phyloP scores from a whole-genome alignment of 345 rosid species.

The Excoecaria agallocha region DNA sequence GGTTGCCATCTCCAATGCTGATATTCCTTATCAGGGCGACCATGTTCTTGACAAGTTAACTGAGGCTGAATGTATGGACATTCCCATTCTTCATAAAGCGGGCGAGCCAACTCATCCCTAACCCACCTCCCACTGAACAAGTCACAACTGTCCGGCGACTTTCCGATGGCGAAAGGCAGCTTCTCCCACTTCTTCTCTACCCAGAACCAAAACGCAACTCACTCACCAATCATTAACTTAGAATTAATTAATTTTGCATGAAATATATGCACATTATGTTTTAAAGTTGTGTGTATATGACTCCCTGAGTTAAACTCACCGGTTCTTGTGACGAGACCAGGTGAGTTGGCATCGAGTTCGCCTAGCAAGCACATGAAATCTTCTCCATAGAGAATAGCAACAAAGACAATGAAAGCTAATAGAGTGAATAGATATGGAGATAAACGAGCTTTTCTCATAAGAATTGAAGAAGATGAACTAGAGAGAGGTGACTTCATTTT shows the following conservation, averaged over 20 bases:
- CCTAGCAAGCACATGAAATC: conserved; percentile 60
- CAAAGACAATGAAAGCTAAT: conserved; percentile 61
- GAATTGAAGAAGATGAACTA: conserved; percentile 41
- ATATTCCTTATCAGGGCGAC: conserved; percentile 73
- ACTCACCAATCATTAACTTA: neutral
- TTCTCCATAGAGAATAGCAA: conserved; percentile 64
- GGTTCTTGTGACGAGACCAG: conserved; percentile 20
- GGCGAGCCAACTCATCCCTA: conserved; percentile 60
- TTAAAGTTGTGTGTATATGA: neutral
- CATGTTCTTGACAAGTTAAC: conserved; percentile 88
- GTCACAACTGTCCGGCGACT: conserved; percentile 60
- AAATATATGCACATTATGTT: neutral
- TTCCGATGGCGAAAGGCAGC: conserved; percentile 58
- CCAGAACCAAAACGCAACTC: conserved; percentile 19
- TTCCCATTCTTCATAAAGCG: conserved; percentile 79
- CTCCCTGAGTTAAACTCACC: conserved; percentile 28
- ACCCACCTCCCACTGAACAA: conserved; percentile 86
- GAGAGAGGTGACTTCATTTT: conserved; percentile 53
- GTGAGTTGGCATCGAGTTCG: conserved; percentile 45
- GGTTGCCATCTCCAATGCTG: conserved; percentile 96
- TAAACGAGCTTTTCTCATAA: conserved; percentile 54
- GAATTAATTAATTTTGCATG: no score
- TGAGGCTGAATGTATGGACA: conserved; percentile 98
- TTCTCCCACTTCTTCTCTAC: conserved; percentile 51
- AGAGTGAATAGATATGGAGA: conserved; percentile 71